phyloP scores from a whole-genome alignment of 176 grass and related monocot genomes.

The Microstegium vimineum region DNA sequence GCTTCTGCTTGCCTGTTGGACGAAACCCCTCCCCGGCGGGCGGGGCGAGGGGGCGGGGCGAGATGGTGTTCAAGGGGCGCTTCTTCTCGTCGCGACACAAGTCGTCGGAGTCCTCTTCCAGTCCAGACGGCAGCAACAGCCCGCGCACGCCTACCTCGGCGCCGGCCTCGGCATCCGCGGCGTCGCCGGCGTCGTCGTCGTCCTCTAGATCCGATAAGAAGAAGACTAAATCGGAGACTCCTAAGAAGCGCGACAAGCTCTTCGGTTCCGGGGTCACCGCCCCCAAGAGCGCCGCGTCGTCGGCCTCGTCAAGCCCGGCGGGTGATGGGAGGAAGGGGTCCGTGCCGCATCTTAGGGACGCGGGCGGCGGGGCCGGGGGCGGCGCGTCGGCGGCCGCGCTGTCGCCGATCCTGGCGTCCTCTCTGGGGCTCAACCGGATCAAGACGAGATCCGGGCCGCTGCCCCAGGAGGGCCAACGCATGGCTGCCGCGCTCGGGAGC shows the following conservation, averaged over 20 bases:
- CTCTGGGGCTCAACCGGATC: slow-evolving; percentile 96
- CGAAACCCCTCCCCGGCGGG: slow-evolving; percentile 17
- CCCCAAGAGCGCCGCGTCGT: slow-evolving; percentile 32
- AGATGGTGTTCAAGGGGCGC: slow-evolving; percentile 94
- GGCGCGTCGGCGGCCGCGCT: slow-evolving; percentile 33
- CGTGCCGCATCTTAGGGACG: slow-evolving; percentile 38
- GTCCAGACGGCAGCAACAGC: slow-evolving; percentile 95
- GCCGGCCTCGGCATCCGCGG: slow-evolving; percentile 16
- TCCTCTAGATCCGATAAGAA: slow-evolving; percentile 92
- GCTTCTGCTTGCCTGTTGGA: slow-evolving; percentile 33
- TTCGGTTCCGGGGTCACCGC: slow-evolving; percentile 36
- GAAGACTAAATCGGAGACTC: slow-evolving; percentile 80
- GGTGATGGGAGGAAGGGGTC: slow-evolving; percentile 40
- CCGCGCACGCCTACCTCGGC: slow-evolving; percentile 68
- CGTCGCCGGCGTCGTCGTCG: slow-evolving; percentile 35
- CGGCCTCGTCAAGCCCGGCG: slow-evolving; percentile 34
- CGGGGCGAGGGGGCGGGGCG: neutral
- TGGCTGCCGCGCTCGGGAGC: slow-evolving; percentile 61
- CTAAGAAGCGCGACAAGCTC: slow-evolving; percentile 42
- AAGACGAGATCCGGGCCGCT: slow-evolving; percentile 99
- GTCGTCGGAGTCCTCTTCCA: slow-evolving; percentile 60
- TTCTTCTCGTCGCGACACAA: slow-evolving; percentile 93
- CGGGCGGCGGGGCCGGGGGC: too few species aligned
- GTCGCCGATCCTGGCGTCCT: slow-evolving; percentile 96
- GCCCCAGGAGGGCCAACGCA: slow-evolving; percentile 86